Evolutionary conservation across 306 rosid species (phyloP).

Genomic region (Rosa chinensis): DNA sequence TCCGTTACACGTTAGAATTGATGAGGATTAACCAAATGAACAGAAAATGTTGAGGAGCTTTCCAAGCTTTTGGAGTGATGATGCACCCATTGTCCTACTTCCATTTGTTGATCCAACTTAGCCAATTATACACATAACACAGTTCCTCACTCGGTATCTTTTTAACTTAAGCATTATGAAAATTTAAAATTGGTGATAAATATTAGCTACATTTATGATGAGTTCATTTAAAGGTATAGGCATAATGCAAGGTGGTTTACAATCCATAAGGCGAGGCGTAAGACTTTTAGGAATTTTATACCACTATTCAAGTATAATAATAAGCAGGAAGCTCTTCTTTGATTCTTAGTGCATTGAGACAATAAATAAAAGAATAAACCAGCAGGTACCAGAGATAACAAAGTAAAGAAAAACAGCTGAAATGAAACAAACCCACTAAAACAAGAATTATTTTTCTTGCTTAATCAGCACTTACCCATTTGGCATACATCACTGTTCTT

Average conservation of each 20-base stretch:
- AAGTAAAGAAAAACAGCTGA: background rate
- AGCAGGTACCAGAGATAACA: background rate
- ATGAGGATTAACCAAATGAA: conserved; percentile 1
- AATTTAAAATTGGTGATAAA: background rate
- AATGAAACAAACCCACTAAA: background rate
- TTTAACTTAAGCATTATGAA: background rate
- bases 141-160: background rate
- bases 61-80: background rate
- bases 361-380: background rate
- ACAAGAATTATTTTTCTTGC: background rate
- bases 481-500: background rate
- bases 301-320: background rate
- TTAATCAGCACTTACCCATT: background rate
- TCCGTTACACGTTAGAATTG: background rate
- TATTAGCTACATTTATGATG: background rate
- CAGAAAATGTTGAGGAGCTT: conserved; percentile 2
- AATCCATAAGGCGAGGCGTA: background rate
- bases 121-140: background rate
- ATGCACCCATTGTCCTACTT: background rate
- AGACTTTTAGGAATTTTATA: background rate
- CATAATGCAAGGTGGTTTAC: background rate
- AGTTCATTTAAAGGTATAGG: background rate
- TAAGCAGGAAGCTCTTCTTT: background rate
- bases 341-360: background rate
- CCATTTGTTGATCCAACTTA: background rate